Conservation (phyloP, 1,139 yeast genomes). For the Debaryomycetaceae sp. region DNA sequence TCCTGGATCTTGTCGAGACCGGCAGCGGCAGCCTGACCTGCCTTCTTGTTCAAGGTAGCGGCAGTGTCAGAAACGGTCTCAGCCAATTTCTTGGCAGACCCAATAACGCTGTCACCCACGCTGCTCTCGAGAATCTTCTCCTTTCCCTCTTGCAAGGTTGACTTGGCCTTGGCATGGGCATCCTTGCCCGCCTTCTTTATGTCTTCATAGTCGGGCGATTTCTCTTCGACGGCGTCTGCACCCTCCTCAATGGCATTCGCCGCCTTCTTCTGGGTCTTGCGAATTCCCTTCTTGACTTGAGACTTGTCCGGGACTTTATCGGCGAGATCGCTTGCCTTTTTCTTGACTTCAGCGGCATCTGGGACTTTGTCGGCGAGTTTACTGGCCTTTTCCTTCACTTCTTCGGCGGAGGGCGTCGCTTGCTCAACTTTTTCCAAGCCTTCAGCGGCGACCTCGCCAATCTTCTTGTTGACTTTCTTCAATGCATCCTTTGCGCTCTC, state of each 20-base stretch:
- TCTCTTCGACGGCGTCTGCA: conserved; percentile 10
- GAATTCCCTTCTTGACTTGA: conserved; percentile 5
- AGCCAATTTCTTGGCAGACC: neutral
- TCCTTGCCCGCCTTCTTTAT: neutral
- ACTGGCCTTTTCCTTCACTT: conserved; percentile 12
- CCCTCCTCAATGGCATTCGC: conserved; percentile 5
- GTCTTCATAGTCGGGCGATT: neutral
- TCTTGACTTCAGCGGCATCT: conserved; percentile 10
- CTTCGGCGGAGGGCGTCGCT: conserved; percentile 9
- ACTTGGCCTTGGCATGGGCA: neutral
- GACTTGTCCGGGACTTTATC: conserved; percentile 13
- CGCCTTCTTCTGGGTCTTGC: too few species aligned
- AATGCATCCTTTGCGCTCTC: conserved; percentile 27
- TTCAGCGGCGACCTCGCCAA: conserved; percentile 18
- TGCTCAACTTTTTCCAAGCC: conserved; percentile 14
- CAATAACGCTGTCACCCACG: neutral
- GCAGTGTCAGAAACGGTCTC: conserved; percentile 3
- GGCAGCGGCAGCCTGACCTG: conserved; percentile 26
- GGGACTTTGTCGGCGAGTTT: conserved; percentile 7
- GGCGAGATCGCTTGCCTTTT: conserved; percentile 8
- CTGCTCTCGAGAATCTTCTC: neutral
- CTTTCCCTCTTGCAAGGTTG: neutral
- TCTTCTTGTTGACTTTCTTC: conserved; percentile 21
- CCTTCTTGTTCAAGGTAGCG: conserved; percentile 10
- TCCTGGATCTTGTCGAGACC: conserved; percentile 22